These are phyloP conservation scores for Quercus phellos DNA, from an alignment of 331 rosid genomes.

Conservation along the genomic window DNA sequence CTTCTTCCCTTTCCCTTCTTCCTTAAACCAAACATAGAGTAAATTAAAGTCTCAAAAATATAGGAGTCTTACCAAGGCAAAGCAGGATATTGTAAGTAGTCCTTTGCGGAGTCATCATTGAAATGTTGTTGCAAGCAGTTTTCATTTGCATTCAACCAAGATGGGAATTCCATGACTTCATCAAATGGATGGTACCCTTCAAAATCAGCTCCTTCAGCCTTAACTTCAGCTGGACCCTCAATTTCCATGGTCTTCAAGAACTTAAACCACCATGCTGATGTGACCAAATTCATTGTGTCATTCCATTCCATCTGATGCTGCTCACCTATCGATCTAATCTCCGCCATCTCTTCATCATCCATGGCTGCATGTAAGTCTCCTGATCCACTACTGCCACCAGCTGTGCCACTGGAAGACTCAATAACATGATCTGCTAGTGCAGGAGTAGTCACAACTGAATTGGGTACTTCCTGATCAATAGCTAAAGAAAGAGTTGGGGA, in stretches of 20 bases:
- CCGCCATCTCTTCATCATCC: slow-evolving; percentile 79
- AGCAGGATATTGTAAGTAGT: slow-evolving; percentile 49
- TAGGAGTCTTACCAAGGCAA: slow-evolving; percentile 64
- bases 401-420: slow-evolving; percentile 25
- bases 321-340: slow-evolving; percentile 77
- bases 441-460: slow-evolving; percentile 33
- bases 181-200: slow-evolving; percentile 35
- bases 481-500: slow-evolving; percentile 32
- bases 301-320: slow-evolving; percentile 81
- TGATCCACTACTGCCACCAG: slow-evolving; percentile 15
- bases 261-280: slow-evolving; percentile 85
- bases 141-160: slow-evolving; percentile 70
- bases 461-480: slow-evolving; percentile 40
- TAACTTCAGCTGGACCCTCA: slow-evolving; percentile 25
- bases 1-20: too few species aligned
- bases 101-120: slow-evolving; percentile 39
- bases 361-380: slow-evolving; percentile 52
- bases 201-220: slow-evolving; percentile 27
- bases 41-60: neutral
- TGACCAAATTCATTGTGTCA: slow-evolving; percentile 70
- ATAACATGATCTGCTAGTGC: slow-evolving; percentile 21
- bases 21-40: too few species aligned
- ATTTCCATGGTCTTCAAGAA: slow-evolving; percentile 57
- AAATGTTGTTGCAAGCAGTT: slow-evolving; percentile 44
- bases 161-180: slow-evolving; percentile 61